Percentiles rank a stretch among this genome's conserved stretches.
phyloP scores from a whole-genome alignment of 345 rosid genomes.

The Populus tremula region DNA sequence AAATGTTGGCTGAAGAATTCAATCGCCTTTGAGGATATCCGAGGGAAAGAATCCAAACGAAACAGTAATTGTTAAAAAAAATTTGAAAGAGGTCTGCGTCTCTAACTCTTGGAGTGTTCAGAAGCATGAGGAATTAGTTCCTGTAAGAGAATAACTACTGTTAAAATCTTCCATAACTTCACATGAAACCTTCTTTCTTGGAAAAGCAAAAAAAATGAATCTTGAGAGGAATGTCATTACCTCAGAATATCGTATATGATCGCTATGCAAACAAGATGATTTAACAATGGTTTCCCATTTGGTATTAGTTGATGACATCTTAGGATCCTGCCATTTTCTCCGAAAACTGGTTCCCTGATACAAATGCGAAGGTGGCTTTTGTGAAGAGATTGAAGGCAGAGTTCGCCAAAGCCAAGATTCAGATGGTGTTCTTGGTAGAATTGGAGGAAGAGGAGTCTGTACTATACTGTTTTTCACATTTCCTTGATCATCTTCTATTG shows the following conservation, averaged over 20 bases:
- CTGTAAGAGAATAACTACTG: slow-evolving; percentile 32
- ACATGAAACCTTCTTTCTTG: not conserved
- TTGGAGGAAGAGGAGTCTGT: slow-evolving; percentile 48
- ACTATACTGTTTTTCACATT: slow-evolving; percentile 12
- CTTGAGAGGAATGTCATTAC: slow-evolving; percentile 32
- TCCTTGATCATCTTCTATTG: slow-evolving; percentile 27
- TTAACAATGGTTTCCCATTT: slow-evolving; percentile 98
- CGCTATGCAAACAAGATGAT: slow-evolving; percentile 68
- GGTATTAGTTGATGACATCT: slow-evolving; percentile 33
- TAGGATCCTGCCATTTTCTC: slow-evolving; percentile 40
- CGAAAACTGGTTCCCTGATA: slow-evolving; percentile 27
- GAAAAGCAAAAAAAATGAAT: not conserved
- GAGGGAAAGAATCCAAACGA: slow-evolving; percentile 10
- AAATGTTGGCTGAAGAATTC: slow-evolving; percentile 10
- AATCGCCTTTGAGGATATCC: slow-evolving; percentile 13
- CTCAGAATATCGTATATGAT: slow-evolving; percentile 82
- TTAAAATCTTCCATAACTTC: not conserved
- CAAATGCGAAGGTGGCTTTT: slow-evolving; percentile 36
- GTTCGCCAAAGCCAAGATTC: slow-evolving; percentile 91
- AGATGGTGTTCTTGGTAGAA: slow-evolving; percentile 72
- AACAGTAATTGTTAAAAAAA: not conserved
- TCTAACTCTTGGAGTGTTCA: slow-evolving; percentile 43
- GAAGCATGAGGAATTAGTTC: slow-evolving; percentile 58
- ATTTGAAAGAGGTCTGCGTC: slow-evolving; percentile 2
- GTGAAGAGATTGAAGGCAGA: slow-evolving; percentile 53